phyloP scores from a whole-genome alignment of 768 basidiomycete genomes.

The Tricholoma flavovirens region DNA sequence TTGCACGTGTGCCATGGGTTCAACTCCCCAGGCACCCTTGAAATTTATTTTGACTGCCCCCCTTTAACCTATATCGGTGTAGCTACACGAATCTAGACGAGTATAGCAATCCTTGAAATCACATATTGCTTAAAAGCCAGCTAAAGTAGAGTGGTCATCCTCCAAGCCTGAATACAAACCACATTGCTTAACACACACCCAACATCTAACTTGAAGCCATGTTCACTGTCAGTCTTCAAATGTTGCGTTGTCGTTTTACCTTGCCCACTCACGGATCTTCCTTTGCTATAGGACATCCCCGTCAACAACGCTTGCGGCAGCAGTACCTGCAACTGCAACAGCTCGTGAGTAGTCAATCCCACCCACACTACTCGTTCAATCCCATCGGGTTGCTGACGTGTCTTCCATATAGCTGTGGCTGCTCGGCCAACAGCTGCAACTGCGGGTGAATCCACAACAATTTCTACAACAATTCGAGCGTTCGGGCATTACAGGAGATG shows the following conservation, averaged over 20 bases:
- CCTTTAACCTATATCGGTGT: not conserved
- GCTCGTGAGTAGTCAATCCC: slow-evolving; percentile 11
- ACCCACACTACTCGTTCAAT: not conserved
- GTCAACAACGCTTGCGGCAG: slow-evolving; percentile 25
- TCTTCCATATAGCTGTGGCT: slow-evolving; percentile 12
- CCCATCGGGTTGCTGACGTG: not conserved
- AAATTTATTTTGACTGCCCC: not conserved
- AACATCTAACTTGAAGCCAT: slow-evolving; percentile 1
- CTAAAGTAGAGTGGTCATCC: not conserved
- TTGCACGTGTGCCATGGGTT: no score
- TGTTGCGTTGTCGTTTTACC: not conserved
- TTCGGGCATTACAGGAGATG: not conserved
- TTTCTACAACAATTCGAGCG: not conserved
- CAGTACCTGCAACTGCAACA: slow-evolving; percentile 19
- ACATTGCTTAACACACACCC: not conserved
- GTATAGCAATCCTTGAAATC: not conserved
- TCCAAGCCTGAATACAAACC: not conserved
- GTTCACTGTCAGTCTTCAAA: slow-evolving; percentile 13
- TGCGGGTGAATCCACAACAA: slow-evolving; percentile 5
- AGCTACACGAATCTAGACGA: not conserved
- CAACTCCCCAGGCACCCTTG: not conserved
- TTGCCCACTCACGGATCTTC: not conserved
- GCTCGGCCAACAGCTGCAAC: slow-evolving; percentile 16
- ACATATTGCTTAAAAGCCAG: not conserved
- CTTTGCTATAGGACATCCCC: slow-evolving; percentile 20